Evolutionary conservation across 768 basidiomycete genomes (phyloP), one percentile per base, ranked within the genome.

Genomic region (Zangia roseola): DNA sequence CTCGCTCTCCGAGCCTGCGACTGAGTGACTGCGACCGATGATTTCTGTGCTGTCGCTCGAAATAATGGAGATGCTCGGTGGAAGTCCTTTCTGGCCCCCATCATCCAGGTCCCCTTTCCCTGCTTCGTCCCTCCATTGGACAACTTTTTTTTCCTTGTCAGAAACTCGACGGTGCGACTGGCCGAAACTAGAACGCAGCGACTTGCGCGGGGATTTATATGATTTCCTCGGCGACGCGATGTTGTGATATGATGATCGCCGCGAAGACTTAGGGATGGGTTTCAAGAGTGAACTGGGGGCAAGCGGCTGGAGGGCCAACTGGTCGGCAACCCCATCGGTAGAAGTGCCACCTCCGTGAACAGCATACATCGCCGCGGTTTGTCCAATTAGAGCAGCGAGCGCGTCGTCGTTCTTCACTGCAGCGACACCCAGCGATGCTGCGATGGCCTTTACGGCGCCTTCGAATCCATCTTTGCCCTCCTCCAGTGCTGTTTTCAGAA

Each of bases 71-170:
- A 62, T 44, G 20, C 43, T 46, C 1, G 56, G 56, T 12, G 52
- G 43, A 26, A 49, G 34, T 41, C 54, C 57, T 45, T 47, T 71
- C 69, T 49, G 66, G 54, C 52, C 80, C 69, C 44, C 76, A 57
- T 91, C 89, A 54, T 89, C 86, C 39, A 92, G 70, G 43, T 83
- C 77, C 23, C 90, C 91, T 61, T 85, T 84, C n/a, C 90, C 90
- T 6, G 77, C 89, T 66, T 93, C 86, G 56, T 93, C 90, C 47
- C 77, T 80, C 91, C 91, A 94, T 62, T 93, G 88, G 4, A 94
- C 88, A 45, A 80, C 84, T 64, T 92, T 91, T 56, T 76, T 78
- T 61, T 82, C 80, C 62, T 81, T 83, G 51, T 86, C 83, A 1
- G 84, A 82, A 16, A 76, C 74, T 44, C 82, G 77, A 34, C 83